Evolutionary conservation across 2,329 filamentous ascomycete species (phyloP).

Genomic region (Verticillium klebahnii): DNA sequence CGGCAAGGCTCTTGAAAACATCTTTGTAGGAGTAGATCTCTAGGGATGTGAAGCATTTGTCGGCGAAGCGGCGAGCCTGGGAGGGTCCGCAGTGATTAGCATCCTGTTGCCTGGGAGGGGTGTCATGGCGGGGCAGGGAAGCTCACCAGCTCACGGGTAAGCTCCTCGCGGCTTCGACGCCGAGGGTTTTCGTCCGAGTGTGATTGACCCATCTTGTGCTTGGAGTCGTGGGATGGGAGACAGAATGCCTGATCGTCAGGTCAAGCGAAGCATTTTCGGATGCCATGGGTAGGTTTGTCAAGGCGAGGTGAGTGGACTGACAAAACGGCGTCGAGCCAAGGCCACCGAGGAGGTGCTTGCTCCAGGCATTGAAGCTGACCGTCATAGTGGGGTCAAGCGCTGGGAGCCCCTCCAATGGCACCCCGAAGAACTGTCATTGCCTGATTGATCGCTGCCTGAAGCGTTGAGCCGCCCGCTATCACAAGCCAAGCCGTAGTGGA

Average conservation of each 20-base stretch:
- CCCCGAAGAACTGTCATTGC: background rate
- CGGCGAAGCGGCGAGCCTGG: conserved; percentile 60
- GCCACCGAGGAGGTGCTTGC: background rate
- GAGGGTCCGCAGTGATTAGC: background rate
- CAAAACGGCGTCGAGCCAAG: background rate
- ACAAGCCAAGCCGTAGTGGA: background rate
- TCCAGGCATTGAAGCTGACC: background rate
- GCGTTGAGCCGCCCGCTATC: background rate
- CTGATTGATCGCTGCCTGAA: background rate
- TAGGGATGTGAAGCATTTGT: conserved; percentile 65
- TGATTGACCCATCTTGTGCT: conserved; percentile 44
- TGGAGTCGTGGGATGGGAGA: background rate
- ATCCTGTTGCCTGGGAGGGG: background rate
- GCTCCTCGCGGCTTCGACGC: conserved; percentile 44
- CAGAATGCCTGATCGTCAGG: background rate
- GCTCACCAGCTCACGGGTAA: conserved; percentile 47
- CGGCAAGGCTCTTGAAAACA: conserved; percentile 67
- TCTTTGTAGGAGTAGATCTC: conserved; percentile 71
- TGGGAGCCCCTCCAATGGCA: background rate
- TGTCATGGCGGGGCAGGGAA: background rate
- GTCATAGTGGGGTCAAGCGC: conserved; percentile 3
- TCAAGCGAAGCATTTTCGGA: background rate
- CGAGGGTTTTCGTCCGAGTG: conserved; percentile 40
- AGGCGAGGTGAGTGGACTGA: background rate
- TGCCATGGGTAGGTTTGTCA: background rate